A percentile compares a stretch with the other conserved stretches of the same genome.
phyloP scores from a whole-genome alignment of 1,139 yeast species.

The Suhomyces atakaporum region DNA sequence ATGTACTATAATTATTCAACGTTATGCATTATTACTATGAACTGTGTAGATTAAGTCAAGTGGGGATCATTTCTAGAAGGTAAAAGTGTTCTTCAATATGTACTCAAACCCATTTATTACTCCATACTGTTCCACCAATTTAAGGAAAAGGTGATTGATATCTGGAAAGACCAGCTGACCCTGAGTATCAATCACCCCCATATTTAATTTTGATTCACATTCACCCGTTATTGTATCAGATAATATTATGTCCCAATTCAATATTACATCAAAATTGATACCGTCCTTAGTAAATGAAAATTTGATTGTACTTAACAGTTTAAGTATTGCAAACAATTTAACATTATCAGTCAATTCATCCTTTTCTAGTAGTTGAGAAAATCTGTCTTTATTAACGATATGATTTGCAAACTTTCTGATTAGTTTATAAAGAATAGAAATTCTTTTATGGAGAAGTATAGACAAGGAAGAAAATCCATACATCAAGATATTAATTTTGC shows the following conservation, averaged over 20 bases:
- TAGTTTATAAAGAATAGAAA: constrained; percentile 23
- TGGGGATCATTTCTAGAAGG: no score
- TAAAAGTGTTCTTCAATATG: constrained; percentile 4
- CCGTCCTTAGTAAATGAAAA: constrained; percentile 13
- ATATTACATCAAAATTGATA: constrained; percentile 3
- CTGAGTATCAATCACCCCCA: constrained; percentile 11
- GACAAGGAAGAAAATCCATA: constrained; percentile 38
- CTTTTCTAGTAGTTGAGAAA: constrained; percentile 10
- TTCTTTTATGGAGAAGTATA: constrained; percentile 24
- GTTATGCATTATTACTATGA: constrained; percentile 1
- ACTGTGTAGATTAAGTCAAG: background rate
- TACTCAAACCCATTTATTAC: constrained; percentile 14
- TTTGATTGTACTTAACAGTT: constrained; percentile 23
- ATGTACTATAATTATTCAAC: constrained; percentile 7
- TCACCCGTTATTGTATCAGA: constrained; percentile 27
- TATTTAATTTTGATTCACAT: constrained; percentile 26
- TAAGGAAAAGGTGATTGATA: constrained; percentile 20
- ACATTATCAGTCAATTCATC: constrained; percentile 20
- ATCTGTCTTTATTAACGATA: constrained; percentile 9
- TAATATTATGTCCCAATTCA: constrained; percentile 34
- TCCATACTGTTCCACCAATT: constrained; percentile 29
- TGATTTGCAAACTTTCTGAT: constrained; percentile 19
- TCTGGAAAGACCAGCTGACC: constrained; percentile 11
- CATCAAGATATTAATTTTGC: constrained; percentile 32
- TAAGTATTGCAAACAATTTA: constrained; percentile 22